These are phyloP conservation scores for Heterobasidion parviporum DNA, from an alignment of 1,284 basidiomycete genomes.

Conservation along the genomic window DNA sequence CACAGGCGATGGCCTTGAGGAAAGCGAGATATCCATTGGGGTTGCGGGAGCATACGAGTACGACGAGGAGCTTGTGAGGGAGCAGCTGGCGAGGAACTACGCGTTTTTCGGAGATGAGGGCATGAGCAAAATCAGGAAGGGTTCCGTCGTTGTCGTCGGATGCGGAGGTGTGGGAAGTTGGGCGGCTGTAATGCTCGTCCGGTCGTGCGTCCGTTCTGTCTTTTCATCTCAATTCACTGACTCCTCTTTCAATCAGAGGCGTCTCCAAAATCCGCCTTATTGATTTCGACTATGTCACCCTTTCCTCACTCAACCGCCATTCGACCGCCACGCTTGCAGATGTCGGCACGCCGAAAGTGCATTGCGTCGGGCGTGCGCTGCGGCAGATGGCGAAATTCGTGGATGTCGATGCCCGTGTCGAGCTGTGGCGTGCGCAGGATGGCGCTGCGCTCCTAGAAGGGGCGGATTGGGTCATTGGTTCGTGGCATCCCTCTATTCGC, in stretches of 20 bases:
- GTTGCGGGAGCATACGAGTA: constrained; percentile 26
- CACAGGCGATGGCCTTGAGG: constrained; percentile 1
- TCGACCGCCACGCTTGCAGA: constrained; percentile 88
- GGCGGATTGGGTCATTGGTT: constrained; percentile 86
- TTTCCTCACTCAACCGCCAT: constrained; percentile 91
- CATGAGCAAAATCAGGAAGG: constrained; percentile 73
- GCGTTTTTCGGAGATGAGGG: constrained; percentile 90
- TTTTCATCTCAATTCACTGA: not conserved
- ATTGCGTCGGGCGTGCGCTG: constrained; percentile 68
- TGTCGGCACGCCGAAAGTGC: constrained; percentile 94
- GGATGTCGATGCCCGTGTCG: constrained; percentile 75
- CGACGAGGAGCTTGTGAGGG: constrained; percentile 71
- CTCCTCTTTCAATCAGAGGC: constrained; percentile 37
- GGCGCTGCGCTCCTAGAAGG: constrained; percentile 68
- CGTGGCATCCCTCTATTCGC: constrained; percentile 14
- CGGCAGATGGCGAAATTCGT: constrained; percentile 64
- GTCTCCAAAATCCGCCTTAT: constrained; percentile 67
- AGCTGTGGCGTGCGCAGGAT: constrained; percentile 78
- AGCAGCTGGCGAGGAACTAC: constrained; percentile 91
- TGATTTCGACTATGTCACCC: constrained; percentile 90
- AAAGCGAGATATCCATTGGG: constrained; percentile 6
- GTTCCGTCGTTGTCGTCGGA: constrained; percentile 84
- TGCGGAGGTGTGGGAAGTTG: constrained; percentile 96
- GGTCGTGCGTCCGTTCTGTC: constrained; percentile 52
- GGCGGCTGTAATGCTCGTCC: constrained; percentile 89